Evolutionary conservation across 2,329 filamentous ascomycete species (phyloP).

Genomic region (Aspergillus alliaceus): DNA sequence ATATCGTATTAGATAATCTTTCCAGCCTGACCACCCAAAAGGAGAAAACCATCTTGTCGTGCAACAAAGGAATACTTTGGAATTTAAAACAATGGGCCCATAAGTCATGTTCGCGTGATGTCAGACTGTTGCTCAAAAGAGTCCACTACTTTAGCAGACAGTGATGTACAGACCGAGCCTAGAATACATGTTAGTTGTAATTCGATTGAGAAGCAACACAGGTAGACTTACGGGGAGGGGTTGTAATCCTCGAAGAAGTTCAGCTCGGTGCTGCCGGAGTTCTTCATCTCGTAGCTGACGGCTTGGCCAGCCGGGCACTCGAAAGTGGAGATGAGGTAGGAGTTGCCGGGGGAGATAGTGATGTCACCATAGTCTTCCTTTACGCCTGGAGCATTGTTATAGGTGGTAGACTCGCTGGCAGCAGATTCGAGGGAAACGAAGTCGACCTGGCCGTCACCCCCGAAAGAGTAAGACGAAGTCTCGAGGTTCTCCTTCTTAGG

Average conservation of each 20-base stretch:
- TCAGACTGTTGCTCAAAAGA: slow-evolving; percentile 1
- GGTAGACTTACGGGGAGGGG: slow-evolving; percentile 44
- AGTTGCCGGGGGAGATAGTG: slow-evolving; percentile 54
- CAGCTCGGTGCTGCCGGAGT: slow-evolving; percentile 52
- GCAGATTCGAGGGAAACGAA: slow-evolving; percentile 52
- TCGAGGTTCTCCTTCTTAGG: slow-evolving; percentile 58
- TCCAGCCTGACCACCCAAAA: not conserved
- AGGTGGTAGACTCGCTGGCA: slow-evolving; percentile 54
- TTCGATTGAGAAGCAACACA: not conserved
- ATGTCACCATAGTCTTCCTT: slow-evolving; percentile 45
- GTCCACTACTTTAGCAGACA: slow-evolving; percentile 32
- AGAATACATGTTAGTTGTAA: slow-evolving; percentile 11
- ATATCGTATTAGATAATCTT: not conserved
- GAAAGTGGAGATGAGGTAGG: slow-evolving; percentile 55
- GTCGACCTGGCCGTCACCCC: slow-evolving; percentile 54
- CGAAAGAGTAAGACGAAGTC: slow-evolving; percentile 59
- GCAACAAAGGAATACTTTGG: not conserved
- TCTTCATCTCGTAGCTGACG: slow-evolving; percentile 54
- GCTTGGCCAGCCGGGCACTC: slow-evolving; percentile 55
- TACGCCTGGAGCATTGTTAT: slow-evolving; percentile 51
- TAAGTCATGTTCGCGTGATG: slow-evolving; percentile 17
- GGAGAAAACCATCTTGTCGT: not conserved
- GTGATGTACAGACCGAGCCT: slow-evolving; percentile 46
- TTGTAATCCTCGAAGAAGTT: slow-evolving; percentile 67
- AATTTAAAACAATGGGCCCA: slow-evolving; percentile 10